Conservation (phyloP, 129 eudicot species). For the Arctium lappa region DNA sequence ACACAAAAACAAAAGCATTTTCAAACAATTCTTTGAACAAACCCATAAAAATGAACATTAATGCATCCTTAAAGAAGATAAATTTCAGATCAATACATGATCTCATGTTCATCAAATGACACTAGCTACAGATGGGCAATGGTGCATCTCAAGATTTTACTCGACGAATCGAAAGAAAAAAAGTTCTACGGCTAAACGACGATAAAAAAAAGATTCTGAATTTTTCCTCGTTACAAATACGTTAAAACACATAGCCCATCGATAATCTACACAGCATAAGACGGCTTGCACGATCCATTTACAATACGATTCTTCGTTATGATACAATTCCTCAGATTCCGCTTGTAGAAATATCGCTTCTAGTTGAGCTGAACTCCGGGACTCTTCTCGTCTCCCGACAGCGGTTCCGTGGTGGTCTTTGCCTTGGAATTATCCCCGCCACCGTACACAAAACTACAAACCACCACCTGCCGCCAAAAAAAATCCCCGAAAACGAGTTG, state of each 20-base stretch:
- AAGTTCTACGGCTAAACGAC: constrained; percentile 25
- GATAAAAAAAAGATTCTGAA: constrained; percentile 9
- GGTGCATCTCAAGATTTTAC: constrained; percentile 15
- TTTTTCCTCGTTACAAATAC: constrained; percentile 36
- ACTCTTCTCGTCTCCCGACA: constrained; percentile 38
- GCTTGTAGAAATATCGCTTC: constrained; percentile 24
- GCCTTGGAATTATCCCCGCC: constrained; percentile 45
- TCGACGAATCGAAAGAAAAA: constrained; percentile 12
- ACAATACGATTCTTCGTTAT: constrained; percentile 48
- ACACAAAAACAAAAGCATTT: too few species aligned
- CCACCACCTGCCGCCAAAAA: constrained; percentile 58
- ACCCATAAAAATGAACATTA: constrained; percentile 19
- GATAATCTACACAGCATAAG: constrained; percentile 6
- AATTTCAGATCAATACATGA: neutral
- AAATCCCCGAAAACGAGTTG: neutral
- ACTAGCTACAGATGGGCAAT: constrained; percentile 22
- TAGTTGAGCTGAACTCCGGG: constrained; percentile 40
- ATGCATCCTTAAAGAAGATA: constrained; percentile 7
- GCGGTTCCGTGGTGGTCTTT: constrained; percentile 41
- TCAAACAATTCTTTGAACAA: neutral
- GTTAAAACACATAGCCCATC: constrained; percentile 37
- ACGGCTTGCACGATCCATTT: constrained; percentile 19
- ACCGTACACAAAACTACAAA: constrained; percentile 81
- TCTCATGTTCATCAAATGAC: constrained; percentile 24
- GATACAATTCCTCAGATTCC: constrained; percentile 33